A percentile compares a stretch with the other conserved stretches of the same genome.
Conservation (phyloP, 106 monocot genomes). For the Hemerocallis citrina region DNA sequence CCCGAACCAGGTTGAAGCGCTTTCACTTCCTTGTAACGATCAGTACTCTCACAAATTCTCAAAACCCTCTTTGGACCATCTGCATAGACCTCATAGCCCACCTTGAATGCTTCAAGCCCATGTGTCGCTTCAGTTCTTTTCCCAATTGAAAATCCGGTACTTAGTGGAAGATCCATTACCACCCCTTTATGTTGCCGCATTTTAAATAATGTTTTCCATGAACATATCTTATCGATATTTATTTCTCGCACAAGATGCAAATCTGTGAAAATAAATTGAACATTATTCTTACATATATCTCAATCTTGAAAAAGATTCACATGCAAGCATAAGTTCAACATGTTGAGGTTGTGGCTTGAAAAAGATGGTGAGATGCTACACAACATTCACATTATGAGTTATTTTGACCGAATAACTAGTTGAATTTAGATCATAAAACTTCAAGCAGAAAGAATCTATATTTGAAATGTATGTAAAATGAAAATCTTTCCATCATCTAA, state of each 20-base stretch:
- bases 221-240: slow-evolving; percentile 64
- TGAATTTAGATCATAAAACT: not conserved
- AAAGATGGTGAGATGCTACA: too few relatives aligned
- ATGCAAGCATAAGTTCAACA: too few relatives aligned
- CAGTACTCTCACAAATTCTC: slow-evolving; percentile 54
- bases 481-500: not conserved
- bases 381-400: not conserved
- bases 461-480: not conserved
- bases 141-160: slow-evolving; percentile 21
- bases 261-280: slow-evolving; percentile 34
- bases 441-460: not conserved
- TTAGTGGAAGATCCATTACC: slow-evolving; percentile 25
- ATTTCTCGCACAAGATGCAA: slow-evolving; percentile 66
- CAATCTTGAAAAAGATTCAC: not conserved
- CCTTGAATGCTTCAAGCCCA: slow-evolving; percentile 31
- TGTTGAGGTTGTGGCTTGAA: too few relatives aligned
- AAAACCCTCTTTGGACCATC: slow-evolving; percentile 77
- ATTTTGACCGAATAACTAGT: not conserved
- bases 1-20: slow-evolving; percentile 27
- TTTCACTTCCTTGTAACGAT: slow-evolving; percentile 40
- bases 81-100: slow-evolving; percentile 84
- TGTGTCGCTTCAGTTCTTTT: slow-evolving; percentile 26
- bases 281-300: not conserved
- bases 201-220: slow-evolving; percentile 79
- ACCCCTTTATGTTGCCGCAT: slow-evolving; percentile 40